Evolutionary conservation across 2,329 filamentous ascomycete species (phyloP).

Genomic region (Aspergillus sp.): DNA sequence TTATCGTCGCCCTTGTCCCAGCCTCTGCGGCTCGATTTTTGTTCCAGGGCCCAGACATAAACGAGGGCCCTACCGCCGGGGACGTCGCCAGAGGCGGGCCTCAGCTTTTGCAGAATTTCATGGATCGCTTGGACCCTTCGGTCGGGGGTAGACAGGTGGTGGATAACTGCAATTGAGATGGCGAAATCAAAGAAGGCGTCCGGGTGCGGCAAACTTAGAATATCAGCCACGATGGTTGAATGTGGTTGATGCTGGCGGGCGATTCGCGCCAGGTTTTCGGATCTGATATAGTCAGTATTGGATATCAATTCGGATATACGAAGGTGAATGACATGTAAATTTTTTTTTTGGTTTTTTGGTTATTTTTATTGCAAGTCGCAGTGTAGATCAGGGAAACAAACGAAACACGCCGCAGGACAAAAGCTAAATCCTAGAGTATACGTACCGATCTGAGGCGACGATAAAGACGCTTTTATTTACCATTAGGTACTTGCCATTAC

Average conservation of each 20-base stretch:
- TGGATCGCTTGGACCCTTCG: slow-evolving; percentile 74
- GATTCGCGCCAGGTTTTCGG: slow-evolving; percentile 62
- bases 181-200: slow-evolving; percentile 74
- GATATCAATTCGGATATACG: slow-evolving; percentile 1
- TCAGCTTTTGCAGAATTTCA: slow-evolving; percentile 71
- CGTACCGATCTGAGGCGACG: slow-evolving; percentile 81
- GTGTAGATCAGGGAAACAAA: slow-evolving; percentile 18
- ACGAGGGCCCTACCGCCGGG: slow-evolving; percentile 71
- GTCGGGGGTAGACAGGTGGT: slow-evolving; percentile 81
- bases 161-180: slow-evolving; percentile 91
- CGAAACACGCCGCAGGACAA: slow-evolving; percentile 20
- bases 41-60: slow-evolving; percentile 96
- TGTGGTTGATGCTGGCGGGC: slow-evolving; percentile 64
- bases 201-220: slow-evolving; percentile 80
- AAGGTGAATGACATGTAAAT: not conserved
- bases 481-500: slow-evolving; percentile 92
- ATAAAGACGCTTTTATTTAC: slow-evolving; percentile 80
- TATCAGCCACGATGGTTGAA: slow-evolving; percentile 78
- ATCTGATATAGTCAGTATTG: slow-evolving; percentile 47
- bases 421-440: slow-evolving; percentile 24
- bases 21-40: slow-evolving; percentile 80
- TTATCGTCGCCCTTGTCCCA: slow-evolving; percentile 85
- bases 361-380: slow-evolving; percentile 19
- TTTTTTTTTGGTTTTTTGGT: slow-evolving; percentile 4
- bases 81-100: slow-evolving; percentile 26